Percentiles rank a stretch among this genome's conserved stretches.
Evolutionary conservation across 805 yeast genomes (phyloP).

Genomic region (Debaryomyces prosopidis): DNA sequence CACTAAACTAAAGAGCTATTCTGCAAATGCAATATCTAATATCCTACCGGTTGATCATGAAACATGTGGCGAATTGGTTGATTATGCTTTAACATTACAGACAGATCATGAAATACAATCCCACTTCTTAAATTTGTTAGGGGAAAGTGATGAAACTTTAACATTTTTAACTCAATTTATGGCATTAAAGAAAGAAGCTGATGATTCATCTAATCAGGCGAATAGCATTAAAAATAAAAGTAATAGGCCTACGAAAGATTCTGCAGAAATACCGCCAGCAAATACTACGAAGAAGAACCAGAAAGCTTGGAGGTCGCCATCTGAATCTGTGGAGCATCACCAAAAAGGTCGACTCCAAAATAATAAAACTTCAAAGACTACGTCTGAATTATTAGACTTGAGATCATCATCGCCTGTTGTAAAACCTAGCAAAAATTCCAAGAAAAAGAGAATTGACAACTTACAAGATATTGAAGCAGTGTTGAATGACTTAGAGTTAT

Average conservation of each 20-base stretch:
- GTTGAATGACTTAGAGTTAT: constrained; percentile 49
- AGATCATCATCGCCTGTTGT: constrained; percentile 24
- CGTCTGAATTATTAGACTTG: constrained; percentile 47
- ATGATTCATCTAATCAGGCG: constrained; percentile 1
- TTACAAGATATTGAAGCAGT: constrained; percentile 68
- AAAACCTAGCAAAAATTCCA: constrained; percentile 28
- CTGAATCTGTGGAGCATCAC: constrained; percentile 2
- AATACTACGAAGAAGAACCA: not conserved
- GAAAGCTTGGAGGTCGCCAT: constrained; percentile 6
- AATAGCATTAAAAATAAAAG: not conserved
- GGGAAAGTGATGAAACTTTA: constrained; percentile 55
- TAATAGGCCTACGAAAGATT: not conserved
- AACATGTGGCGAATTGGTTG: constrained; percentile 53
- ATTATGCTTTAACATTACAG: constrained; percentile 49
- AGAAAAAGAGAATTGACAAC: constrained; percentile 52
- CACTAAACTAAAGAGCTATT: constrained; percentile 23
- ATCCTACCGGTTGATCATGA: constrained; percentile 62
- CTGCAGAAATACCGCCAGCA: not conserved
- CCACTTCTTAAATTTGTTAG: constrained; percentile 57
- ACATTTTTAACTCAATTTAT: constrained; percentile 48
- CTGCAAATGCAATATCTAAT: constrained; percentile 25
- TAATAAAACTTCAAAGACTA: constrained; percentile 13
- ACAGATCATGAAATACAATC: constrained; percentile 48
- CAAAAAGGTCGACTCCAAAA: constrained; percentile 8
- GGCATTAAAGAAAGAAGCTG: constrained; percentile 35